Base-by-base conservation (phyloP, 2,329 filamentous ascomycete species). In the Exserohilum turcica region DNA sequence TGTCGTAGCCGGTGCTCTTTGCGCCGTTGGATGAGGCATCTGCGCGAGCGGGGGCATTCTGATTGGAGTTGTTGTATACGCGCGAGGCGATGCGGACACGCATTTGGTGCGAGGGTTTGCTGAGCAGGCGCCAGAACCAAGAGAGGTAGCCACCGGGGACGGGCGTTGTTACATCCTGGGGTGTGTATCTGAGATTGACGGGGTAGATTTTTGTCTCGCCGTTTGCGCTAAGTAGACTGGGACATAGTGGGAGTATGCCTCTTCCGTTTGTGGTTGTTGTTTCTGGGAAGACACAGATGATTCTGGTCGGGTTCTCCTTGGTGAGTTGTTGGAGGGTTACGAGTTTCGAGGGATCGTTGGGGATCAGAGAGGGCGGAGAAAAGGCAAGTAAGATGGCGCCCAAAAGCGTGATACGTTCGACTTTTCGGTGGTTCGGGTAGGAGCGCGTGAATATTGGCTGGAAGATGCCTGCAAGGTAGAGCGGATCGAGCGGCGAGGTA, bases 401-500 rank as follows among this genome's bases (percentile, higher is more conserved):
- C 37, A 92, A 80, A 5, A 97, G 85, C 3, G 89, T 88, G 40
- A 97, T 85, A 39, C 82, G 88, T 64, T 88, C 86, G 21, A 99
- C 89, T 54, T 86, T 84, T 40, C 85, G 83, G 3, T 86, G 88
- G 54, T 81, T 79, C 0, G 92, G 91, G 74, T 91, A 97, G 0
- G 89, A 91, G 39, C 90, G 80, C 9, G 92, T 95, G 77, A 99
- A 97, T 72, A 99, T 83, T 2, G 94, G 94, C 72, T 97, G 91
- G 79, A 97, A 99, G 68, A 97, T 91, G 59, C 92, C 92, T 54
- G 94, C 91, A 19, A 99, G 86, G 75, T 97, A 99, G 51, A 99
- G 79, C 13, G 92, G 88, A 74, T 99, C 94, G 72, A 99, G 85
- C 7, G 94, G 94, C 8, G 90, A 95, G 29, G 92, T 97, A 73